Evolutionary conservation across 257 asterid genomes (phyloP).

Genomic region (Solanum commersonii): DNA sequence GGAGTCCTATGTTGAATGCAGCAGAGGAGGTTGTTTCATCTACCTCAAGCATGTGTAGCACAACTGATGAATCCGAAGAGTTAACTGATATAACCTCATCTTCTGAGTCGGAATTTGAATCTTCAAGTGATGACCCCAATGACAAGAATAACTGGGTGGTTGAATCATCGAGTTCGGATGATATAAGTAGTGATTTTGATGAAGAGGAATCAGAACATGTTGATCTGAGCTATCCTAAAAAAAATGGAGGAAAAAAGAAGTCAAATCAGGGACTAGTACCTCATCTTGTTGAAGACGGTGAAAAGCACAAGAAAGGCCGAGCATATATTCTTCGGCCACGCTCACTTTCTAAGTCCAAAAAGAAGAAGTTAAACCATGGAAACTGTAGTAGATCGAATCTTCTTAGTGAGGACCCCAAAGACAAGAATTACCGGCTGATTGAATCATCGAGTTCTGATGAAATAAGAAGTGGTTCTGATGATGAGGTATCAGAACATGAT

Average conservation of each 20-base stretch:
- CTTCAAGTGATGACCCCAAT: slow-evolving; percentile 3
- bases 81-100: background rate
- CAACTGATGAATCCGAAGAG: background rate
- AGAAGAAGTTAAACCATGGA: background rate
- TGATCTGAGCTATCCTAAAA: background rate
- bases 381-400: background rate
- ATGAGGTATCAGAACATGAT: background rate
- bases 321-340: slow-evolving; percentile 4
- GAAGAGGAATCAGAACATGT: background rate
- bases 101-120: background rate
- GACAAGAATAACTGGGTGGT: background rate
- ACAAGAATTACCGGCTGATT: background rate
- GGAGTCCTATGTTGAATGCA: background rate
- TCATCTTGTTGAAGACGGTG: background rate
- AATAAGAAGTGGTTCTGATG: background rate
- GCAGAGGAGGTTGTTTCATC: slow-evolving; percentile 6
- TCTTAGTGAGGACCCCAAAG: background rate
- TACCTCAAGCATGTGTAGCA: background rate
- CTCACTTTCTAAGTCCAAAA: background rate
- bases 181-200: background rate
- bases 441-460: background rate
- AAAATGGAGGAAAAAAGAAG: background rate
- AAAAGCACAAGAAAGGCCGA: background rate
- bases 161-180: background rate
- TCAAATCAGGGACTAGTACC: background rate